Evolutionary conservation across 495 filamentous ascomycete species (phyloP).

Genomic region (Tuber borchii): DNA sequence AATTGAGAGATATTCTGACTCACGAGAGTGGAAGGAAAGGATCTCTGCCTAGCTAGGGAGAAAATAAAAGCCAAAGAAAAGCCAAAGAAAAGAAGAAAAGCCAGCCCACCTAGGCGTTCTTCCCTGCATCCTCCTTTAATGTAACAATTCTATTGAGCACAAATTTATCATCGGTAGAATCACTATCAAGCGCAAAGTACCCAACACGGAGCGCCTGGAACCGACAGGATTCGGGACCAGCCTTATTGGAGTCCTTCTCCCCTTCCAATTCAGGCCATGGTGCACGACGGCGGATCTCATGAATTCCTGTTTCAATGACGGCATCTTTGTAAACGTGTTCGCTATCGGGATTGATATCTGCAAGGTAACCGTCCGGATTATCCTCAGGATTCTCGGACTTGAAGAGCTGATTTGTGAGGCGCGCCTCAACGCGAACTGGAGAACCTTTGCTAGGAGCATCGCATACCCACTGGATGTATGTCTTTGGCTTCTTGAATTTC

Average conservation of each 20-base stretch:
- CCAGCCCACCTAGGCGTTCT: constrained; percentile 44
- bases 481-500: constrained; percentile 67
- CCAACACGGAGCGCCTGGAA: constrained; percentile 91
- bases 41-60: background rate
- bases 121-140: constrained; percentile 80
- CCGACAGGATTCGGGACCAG: constrained; percentile 64
- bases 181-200: constrained; percentile 80
- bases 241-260: constrained; percentile 53
- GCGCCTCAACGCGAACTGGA: constrained; percentile 68
- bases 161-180: constrained; percentile 67
- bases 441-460: constrained; percentile 53
- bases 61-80: background rate
- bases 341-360: constrained; percentile 77
- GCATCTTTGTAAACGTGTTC: constrained; percentile 72
- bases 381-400: constrained; percentile 69
- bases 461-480: constrained; percentile 86
- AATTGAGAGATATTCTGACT: background rate
- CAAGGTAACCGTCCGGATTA: constrained; percentile 68
- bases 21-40: background rate
- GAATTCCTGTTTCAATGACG: constrained; percentile 75
- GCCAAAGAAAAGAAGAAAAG: background rate
- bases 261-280: constrained; percentile 78
- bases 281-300: constrained; percentile 64
- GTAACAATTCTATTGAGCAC: constrained; percentile 89
- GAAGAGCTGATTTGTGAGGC: constrained; percentile 78